These are phyloP conservation scores for Pleurotus citrinopileatus DNA, from an alignment of 768 basidiomycete species.

Conservation along the genomic window DNA sequence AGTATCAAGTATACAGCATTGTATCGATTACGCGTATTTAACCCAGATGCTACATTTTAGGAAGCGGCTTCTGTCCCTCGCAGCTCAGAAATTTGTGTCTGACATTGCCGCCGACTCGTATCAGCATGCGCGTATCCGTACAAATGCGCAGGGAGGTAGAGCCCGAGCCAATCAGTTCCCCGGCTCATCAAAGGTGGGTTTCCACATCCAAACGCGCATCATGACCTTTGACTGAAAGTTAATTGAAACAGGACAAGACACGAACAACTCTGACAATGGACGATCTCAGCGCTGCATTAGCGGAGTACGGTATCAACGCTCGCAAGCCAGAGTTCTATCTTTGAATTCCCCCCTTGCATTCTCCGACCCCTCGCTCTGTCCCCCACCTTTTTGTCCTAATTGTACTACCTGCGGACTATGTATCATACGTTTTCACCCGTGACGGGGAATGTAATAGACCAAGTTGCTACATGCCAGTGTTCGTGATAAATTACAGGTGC, in stretches of 20 bases:
- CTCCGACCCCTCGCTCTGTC: not conserved
- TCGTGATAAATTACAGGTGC: too few species aligned
- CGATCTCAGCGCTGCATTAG: conserved; percentile 86
- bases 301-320: conserved; percentile 94
- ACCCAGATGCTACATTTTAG: conserved; percentile 36
- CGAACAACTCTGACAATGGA: conserved; percentile 97
- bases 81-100: conserved; percentile 96
- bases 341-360: conserved; percentile 30
- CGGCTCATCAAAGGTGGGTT: conserved; percentile 60
- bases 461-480: not conserved
- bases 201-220: too few species aligned
- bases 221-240: too few species aligned
- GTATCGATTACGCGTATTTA: not conserved
- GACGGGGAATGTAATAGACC: too few species aligned
- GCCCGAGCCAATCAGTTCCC: conserved; percentile 64
- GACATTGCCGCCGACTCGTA: conserved; percentile 97
- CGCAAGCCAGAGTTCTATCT: conserved; percentile 95
- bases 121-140: conserved; percentile 95
- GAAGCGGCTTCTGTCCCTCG: conserved; percentile 90
- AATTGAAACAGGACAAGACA: conserved; percentile 91
- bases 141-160: conserved; percentile 78
- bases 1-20: conserved; percentile 23
- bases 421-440: too few species aligned
- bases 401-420: too few species aligned
- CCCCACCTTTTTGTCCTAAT: not conserved